A percentile compares a stretch with the other conserved stretches of the same genome.
phyloP scores from a whole-genome alignment of 164 flowering plant species.

The Vitis labrusca region DNA sequence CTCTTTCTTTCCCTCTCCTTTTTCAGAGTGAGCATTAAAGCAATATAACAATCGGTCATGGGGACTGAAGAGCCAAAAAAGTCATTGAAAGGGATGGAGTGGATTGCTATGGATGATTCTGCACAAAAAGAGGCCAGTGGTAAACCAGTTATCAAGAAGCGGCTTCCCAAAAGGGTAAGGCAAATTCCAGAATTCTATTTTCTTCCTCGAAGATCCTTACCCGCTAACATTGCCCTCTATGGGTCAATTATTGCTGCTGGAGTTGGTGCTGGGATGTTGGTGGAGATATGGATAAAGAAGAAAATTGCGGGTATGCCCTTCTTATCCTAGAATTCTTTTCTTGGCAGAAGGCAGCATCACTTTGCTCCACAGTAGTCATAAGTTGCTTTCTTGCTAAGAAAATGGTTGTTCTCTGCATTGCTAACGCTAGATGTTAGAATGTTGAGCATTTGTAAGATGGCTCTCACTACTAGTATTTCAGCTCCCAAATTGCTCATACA shows the following conservation, averaged over 20 bases:
- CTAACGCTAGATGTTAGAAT: no score
- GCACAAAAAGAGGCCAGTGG: slow-evolving; percentile 26
- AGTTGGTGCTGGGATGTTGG: slow-evolving; percentile 83
- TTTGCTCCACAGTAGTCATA: no score
- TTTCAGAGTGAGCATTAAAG: no score
- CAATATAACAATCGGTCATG: slow-evolving; percentile 16
- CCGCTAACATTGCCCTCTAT: slow-evolving; percentile 59
- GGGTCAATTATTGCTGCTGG: slow-evolving; percentile 75
- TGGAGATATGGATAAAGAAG: slow-evolving; percentile 78
- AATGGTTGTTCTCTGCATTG: no score
- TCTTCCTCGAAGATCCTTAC: slow-evolving; percentile 71
- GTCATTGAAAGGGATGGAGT: slow-evolving; percentile 53
- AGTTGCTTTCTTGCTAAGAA: no score
- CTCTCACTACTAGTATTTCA: no score
- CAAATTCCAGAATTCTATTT: slow-evolving; percentile 81
- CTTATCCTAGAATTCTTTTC: no score
- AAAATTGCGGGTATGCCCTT: slow-evolving; percentile 58
- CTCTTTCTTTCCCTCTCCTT: no score
- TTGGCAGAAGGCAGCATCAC: no score
- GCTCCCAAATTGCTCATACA: no score
- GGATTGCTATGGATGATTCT: slow-evolving; percentile 49
- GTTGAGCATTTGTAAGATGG: no score
- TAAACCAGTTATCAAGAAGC: slow-evolving; percentile 45
- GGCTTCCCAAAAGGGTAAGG: slow-evolving; percentile 63
- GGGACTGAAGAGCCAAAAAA: slow-evolving; percentile 53